phyloP scores from a whole-genome alignment of 768 basidiomycete genomes.

The Xerocomellus intermedius region DNA sequence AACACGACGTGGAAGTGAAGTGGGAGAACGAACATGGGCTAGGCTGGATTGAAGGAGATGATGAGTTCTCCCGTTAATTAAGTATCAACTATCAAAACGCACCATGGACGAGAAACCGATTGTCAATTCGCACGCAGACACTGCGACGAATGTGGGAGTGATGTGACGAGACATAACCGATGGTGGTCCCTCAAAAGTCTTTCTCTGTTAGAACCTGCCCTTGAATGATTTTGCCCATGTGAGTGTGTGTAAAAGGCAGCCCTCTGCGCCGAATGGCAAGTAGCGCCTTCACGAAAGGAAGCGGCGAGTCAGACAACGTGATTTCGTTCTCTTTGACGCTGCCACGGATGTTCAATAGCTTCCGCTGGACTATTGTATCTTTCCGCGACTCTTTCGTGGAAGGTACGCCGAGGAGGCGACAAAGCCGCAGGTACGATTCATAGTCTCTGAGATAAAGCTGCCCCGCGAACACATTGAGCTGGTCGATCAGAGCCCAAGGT shows the following conservation, averaged over 20 bases:
- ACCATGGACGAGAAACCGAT: neutral
- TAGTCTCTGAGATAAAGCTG: too few species aligned
- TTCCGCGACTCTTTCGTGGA: too few species aligned
- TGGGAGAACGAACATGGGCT: neutral
- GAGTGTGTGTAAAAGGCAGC: neutral
- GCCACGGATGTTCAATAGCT: neutral
- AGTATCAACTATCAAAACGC: neutral
- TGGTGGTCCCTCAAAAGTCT: too few species aligned
- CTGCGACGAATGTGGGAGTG: too few species aligned
- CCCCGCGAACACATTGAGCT: too few species aligned
- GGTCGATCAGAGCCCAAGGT: too few species aligned
- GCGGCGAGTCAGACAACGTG: neutral
- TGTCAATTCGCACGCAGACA: neutral
- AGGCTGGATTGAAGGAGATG: neutral
- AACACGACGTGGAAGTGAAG: too few species aligned
- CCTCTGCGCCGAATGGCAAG: neutral
- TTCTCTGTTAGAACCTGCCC: too few species aligned
- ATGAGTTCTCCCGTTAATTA: neutral
- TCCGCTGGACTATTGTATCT: neutral
- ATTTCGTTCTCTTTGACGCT: neutral
- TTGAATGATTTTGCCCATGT: neutral
- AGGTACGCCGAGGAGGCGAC: constrained; percentile 19
- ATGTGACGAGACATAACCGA: too few species aligned
- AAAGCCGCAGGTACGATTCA: too few species aligned
- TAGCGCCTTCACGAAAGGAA: neutral